Evolutionary conservation across 805 yeast genomes (phyloP), one percentile per base, ranked within the genome.

Genomic region (Komagataella ulmi): DNA sequence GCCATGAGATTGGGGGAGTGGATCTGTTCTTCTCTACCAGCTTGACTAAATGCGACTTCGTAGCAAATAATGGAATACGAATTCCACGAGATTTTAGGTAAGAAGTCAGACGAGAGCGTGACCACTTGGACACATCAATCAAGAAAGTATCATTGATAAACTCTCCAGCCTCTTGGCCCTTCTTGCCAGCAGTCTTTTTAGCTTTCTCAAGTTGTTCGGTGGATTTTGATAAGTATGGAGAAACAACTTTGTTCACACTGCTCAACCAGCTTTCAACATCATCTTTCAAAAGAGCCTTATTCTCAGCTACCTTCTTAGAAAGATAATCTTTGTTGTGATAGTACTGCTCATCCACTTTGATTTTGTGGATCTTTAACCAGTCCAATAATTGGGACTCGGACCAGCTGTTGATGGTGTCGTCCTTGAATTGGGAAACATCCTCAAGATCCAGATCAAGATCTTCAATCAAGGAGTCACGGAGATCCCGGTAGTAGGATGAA

Each of bases 321-420:
- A 76, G 61, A 44, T 65, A 63, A 40, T 71, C 69, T 53, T 64
- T 70, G 48, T 66, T 65, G 7, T 57, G 48, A 18, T 63, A 66
- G 10, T 61, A 49, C n/a, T 65, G 59, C 43, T 69, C 67, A 45
- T 66, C 66, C 46, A 71, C 58, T 12, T 65, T 62, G 45, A 71
- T 61, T 24, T 74, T 75, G 58, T 76, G 79, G 45, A 66, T 60
- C 51, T 68, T 62, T 40, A 83, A 63, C 79, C 85, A 82, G 54
- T 73, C 74, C 57, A 71, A 66, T 53, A 82, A 63, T 57, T 81
- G 85, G 3, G 73, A 67, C 23, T 74, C 68, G 3, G 78, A 63
- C 84, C 84, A 79, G 17, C 69, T 63, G 53, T 76, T 69, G 60
- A 79, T 73, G 18, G 74, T 64, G 44, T 69, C 70, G 44, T 71